These are phyloP conservation scores for Monilinia aucupariae DNA, from an alignment of 2,329 filamentous ascomycete genomes.

Conservation along the genomic window DNA sequence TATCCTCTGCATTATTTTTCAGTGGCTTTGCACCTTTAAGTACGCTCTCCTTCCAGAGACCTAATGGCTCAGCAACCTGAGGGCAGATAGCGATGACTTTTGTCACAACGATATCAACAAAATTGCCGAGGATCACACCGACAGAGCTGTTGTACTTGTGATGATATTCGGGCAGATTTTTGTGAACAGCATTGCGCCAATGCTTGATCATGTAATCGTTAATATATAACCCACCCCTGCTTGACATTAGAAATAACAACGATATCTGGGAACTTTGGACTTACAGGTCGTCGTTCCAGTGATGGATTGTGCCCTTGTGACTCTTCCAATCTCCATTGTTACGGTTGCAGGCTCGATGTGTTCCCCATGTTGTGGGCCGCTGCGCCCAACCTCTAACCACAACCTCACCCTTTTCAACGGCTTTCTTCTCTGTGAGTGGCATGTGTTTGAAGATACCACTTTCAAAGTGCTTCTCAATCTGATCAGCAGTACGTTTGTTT, in stretches of 20 bases:
- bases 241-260: background rate
- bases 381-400: slow-evolving; percentile 10
- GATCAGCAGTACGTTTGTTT: background rate
- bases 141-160: background rate
- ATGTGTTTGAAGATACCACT: slow-evolving; percentile 13
- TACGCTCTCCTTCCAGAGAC: background rate
- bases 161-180: background rate
- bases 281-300: slow-evolving; percentile 25
- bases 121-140: background rate
- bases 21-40: background rate
- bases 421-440: slow-evolving; percentile 7
- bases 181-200: background rate
- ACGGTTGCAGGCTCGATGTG: slow-evolving; percentile 19
- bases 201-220: background rate
- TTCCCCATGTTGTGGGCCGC: slow-evolving; percentile 17
- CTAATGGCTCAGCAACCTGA: background rate
- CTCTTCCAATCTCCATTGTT: slow-evolving; percentile 17
- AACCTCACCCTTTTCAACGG: background rate
- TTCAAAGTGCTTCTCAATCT: background rate
- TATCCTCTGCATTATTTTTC: background rate
- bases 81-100: background rate
- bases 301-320: background rate
- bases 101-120: background rate
- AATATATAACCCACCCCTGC: background rate
- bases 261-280: slow-evolving; percentile 7